A percentile compares a stretch with the other conserved stretches of the same genome.
Evolutionary conservation across 768 basidiomycete species (phyloP).

Genomic region (Thelephora ganbajun): DNA sequence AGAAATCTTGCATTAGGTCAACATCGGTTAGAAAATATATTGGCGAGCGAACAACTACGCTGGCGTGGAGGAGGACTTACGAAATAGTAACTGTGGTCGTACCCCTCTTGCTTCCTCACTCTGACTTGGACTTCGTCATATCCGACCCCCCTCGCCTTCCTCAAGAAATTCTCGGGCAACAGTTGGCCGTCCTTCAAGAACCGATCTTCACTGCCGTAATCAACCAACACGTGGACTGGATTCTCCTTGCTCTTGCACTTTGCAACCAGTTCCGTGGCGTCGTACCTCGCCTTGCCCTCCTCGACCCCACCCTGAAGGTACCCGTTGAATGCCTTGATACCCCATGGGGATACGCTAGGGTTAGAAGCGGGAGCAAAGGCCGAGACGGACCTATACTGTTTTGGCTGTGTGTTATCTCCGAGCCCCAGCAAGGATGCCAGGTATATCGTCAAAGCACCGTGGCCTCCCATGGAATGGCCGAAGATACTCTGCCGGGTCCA

Average conservation of each 20-base stretch:
- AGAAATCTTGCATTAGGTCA: slow-evolving; percentile 44
- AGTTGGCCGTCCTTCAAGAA: slow-evolving; percentile 83
- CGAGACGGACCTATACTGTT: slow-evolving; percentile 73
- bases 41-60: neutral
- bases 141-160: slow-evolving; percentile 61
- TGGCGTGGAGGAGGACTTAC: slow-evolving; percentile 23
- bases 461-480: slow-evolving; percentile 97
- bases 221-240: slow-evolving; percentile 68
- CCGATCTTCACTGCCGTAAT: slow-evolving; percentile 74
- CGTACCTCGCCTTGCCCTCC: slow-evolving; percentile 64
- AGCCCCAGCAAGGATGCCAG: slow-evolving; percentile 40
- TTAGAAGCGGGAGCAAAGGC: slow-evolving; percentile 84
- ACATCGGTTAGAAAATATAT: neutral
- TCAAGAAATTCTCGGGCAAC: slow-evolving; percentile 77
- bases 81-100: slow-evolving; percentile 87
- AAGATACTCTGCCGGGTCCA: slow-evolving; percentile 74
- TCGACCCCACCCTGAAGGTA: slow-evolving; percentile 67
- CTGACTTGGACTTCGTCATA: slow-evolving; percentile 63
- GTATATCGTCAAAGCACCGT: slow-evolving; percentile 87
- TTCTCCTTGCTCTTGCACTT: slow-evolving; percentile 28
- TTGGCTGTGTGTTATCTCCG: slow-evolving; percentile 21
- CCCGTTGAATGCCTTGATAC: slow-evolving; percentile 78
- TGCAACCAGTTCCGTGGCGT: slow-evolving; percentile 74
- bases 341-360: slow-evolving; percentile 82
- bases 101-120: slow-evolving; percentile 69